Evolutionary conservation across 164 flowering plant genomes (phyloP).

Genomic region (Vitis riparia): DNA sequence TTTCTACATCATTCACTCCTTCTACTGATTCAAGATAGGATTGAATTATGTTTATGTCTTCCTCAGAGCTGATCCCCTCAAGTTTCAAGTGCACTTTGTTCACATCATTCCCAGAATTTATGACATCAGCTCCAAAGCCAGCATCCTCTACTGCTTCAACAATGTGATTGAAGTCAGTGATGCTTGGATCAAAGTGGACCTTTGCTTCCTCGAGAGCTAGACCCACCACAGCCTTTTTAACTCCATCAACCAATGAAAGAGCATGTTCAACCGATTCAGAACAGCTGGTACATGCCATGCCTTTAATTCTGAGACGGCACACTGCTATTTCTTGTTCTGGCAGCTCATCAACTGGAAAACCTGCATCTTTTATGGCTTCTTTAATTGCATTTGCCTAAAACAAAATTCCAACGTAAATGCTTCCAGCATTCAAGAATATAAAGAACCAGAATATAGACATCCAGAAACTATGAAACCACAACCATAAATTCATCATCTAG

Average conservation of each 20-base stretch:
- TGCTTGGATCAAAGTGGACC: conserved; percentile 73
- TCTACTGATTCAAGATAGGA: conserved; percentile 49
- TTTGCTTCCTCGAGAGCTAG: conserved; percentile 92
- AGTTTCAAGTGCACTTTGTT: conserved; percentile 71
- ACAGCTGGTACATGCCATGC: conserved; percentile 96
- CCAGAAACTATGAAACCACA: background rate
- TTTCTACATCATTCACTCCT: conserved; percentile 75
- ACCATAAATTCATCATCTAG: too few species aligned
- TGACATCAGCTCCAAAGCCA: conserved; percentile 88
- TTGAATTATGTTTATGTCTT: conserved; percentile 40
- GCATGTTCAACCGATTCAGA: conserved; percentile 81
- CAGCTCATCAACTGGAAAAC: conserved; percentile 64
- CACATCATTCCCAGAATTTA: conserved; percentile 65
- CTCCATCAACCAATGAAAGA: conserved; percentile 69
- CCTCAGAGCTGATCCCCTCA: conserved; percentile 54
- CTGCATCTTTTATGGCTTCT: conserved; percentile 69
- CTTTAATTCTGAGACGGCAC: conserved; percentile 75
- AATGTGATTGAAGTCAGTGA: conserved; percentile 45
- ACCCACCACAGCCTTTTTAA: conserved; percentile 83
- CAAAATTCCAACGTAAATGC: background rate
- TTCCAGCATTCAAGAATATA: background rate
- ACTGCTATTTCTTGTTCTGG: conserved; percentile 79
- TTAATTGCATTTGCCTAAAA: conserved; percentile 60
- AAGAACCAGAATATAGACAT: background rate
- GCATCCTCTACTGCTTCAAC: conserved; percentile 75